Conservation (phyloP, 1,139 yeast genomes). For the Blastobotrys proliferans region DNA sequence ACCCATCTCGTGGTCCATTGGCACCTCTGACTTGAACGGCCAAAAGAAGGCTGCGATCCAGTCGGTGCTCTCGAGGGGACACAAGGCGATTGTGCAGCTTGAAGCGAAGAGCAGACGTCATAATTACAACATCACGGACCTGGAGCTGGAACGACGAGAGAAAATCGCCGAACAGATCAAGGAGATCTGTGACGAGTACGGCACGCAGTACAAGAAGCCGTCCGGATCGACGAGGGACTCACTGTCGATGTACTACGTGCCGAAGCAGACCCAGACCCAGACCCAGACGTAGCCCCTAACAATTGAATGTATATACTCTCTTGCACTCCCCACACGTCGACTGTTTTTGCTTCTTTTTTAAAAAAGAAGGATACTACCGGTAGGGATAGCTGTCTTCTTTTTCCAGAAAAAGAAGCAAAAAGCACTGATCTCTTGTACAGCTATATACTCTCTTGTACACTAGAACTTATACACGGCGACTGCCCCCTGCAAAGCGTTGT, state of each 20-base stretch:
- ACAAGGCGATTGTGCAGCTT: slow-evolving; percentile 27
- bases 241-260: slow-evolving; percentile 24
- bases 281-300: no score
- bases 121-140: slow-evolving; percentile 23
- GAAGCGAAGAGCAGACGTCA: slow-evolving; percentile 29
- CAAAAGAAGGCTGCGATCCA: slow-evolving; percentile 37
- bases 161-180: slow-evolving; percentile 27
- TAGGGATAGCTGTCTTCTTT: no score
- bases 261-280: no score
- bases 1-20: slow-evolving; percentile 34
- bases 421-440: no score
- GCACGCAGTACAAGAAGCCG: slow-evolving; percentile 25
- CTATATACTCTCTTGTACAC: no score
- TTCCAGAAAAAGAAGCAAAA: no score
- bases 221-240: slow-evolving; percentile 24
- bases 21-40: slow-evolving; percentile 31
- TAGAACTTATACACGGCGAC: slow-evolving; percentile 23
- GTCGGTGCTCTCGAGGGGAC: slow-evolving; percentile 31
- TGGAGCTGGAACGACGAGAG: slow-evolving; percentile 33
- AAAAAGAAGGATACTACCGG: no score
- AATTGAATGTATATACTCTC: no score
- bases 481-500: slow-evolving; percentile 23
- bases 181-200: slow-evolving; percentile 27
- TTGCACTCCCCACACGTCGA: no score
- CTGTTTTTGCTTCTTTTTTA: no score